Evolutionary conservation across 176 grass and related monocot species (phyloP), one percentile per base, ranked within the genome.

Genomic region (Eremochloa ophiuroides): DNA sequence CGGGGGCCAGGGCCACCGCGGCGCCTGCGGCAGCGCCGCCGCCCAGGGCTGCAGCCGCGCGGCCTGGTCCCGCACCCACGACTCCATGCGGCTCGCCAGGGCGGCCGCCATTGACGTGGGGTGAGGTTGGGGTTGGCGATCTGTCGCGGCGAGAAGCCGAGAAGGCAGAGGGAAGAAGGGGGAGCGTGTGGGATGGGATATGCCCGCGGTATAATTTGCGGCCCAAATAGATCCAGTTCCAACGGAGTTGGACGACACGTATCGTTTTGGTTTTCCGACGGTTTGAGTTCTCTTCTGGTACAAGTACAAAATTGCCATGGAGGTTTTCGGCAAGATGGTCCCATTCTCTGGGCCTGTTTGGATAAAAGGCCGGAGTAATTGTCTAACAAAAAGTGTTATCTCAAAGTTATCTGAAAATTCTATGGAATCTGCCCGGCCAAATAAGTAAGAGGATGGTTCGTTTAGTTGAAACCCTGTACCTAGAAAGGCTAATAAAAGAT

Each of bases 21-120:
- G 76, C 43, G 81, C 34, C 82, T 83, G 83, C 20, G 41, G 83
- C 68, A 71, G 69, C 69, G 42, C 69, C 69, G 63, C 76, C 89
- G 85, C 89, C 64, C 89, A 67, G 50, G 69, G 51, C 44, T 81
- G 82, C 12, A 97, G 44, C 60, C 73, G 75, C 68, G 89, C 60
- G 50, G 85, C 85, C 60, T 91, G 92, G 69, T 91, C 90, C 70
- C 81, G 85, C 80, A 91, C 66, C 90, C 88, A 98, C 42, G 92
- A 83, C 69, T 98, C 92, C 66, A 93, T 84, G 50, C 92, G 87
- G 77, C 83, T 89, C 70, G 79, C 69, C 58, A 93, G 66, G 9
- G 84, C 51, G 65, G 87, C 81, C 75, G 76, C 73, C 92, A 94
- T 94, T 82, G 83, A 34, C 62, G 66, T 2, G 27, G 34, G 65